A percentile compares a stretch with the other conserved stretches of the same genome.
phyloP scores from a whole-genome alignment of 129 eudicot species.

The Pulicaria dysenterica region DNA sequence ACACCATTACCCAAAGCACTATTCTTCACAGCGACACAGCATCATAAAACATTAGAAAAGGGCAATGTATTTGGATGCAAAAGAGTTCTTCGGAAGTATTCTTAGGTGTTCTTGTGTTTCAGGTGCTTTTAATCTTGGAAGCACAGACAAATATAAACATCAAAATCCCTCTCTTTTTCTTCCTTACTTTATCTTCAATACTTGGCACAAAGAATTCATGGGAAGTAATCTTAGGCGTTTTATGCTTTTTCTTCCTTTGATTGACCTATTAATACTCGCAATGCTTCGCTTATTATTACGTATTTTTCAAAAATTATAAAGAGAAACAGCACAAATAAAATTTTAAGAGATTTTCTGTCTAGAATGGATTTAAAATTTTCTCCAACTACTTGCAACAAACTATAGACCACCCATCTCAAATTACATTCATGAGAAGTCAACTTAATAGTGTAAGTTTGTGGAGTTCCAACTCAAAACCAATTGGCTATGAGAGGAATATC shows the following conservation, averaged over 20 bases:
- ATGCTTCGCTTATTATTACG: not conserved
- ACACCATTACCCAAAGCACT: constrained; percentile 11
- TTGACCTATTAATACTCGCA: constrained; percentile 5
- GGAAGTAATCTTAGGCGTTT: constrained; percentile 3
- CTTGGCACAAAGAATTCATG: not conserved
- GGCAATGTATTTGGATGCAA: no score
- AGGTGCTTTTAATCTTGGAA: no score
- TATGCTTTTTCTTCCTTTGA: not conserved
- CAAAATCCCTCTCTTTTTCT: constrained; percentile 16
- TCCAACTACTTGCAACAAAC: not conserved
- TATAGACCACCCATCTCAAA: not conserved
- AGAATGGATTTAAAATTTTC: constrained; percentile 2
- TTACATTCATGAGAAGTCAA: not conserved
- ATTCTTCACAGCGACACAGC: no score
- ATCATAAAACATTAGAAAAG: not conserved
- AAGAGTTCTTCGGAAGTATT: no score
- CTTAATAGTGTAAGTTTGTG: not conserved
- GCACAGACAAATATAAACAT: not conserved
- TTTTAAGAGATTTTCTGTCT: not conserved
- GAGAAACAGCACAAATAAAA: constrained; percentile 3
- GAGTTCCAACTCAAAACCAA: no score
- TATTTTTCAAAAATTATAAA: not conserved
- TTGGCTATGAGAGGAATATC: no score
- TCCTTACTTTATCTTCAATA: not conserved
- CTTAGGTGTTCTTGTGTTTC: no score